Evolutionary conservation across 768 basidiomycete species (phyloP), one percentile per base, ranked within the genome.

Genomic region (Boletellus ananas): DNA sequence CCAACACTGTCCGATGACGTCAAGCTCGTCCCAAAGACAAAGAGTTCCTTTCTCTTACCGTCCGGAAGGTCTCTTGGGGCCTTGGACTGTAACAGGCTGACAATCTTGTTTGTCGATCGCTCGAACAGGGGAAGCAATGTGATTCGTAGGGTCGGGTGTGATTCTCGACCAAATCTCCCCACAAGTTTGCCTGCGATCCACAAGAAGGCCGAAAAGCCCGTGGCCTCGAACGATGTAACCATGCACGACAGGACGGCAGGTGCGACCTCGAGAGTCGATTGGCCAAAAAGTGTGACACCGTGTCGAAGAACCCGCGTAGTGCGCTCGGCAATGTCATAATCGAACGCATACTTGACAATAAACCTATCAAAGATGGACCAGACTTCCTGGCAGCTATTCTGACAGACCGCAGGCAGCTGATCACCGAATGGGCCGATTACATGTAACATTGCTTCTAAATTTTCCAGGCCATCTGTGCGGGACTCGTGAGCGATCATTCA

Each of bases 151-250:
- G 68, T 63, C 5, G 74, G 61, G 53, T 85, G 76, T 33, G 80
- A 76, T 49, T 83, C 81, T 40, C 82, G 74, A 16, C 87, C 91
- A 62, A 88, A 96, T 56, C 81, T 78, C 29, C 75, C 75, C n/a
- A 91, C 77, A 23, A 90, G 68, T 69, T 97, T 97, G 38, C 92
- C 89, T 27, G 83, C 85, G 51, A 98, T 90, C 96, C 96, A 99
- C 18, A 98, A 67, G 69, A 91, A 98, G 56, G 88, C 86, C 11
- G 94, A 79, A 61, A 84, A 83, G 0, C 87, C 89, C 10, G 88
- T 90, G 10, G 74, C 69, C 58, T 91, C 89, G 62, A 97, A 99
- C 7, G 80, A 78, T 8, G 77, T 61, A 2, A 83, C 77, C 87
- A 98, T 87, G 44, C 90, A 79, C 7, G 76, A 75, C 40, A 95